phyloP scores from a whole-genome alignment of 352 stramenopile species.

The Pythium dissimile region DNA sequence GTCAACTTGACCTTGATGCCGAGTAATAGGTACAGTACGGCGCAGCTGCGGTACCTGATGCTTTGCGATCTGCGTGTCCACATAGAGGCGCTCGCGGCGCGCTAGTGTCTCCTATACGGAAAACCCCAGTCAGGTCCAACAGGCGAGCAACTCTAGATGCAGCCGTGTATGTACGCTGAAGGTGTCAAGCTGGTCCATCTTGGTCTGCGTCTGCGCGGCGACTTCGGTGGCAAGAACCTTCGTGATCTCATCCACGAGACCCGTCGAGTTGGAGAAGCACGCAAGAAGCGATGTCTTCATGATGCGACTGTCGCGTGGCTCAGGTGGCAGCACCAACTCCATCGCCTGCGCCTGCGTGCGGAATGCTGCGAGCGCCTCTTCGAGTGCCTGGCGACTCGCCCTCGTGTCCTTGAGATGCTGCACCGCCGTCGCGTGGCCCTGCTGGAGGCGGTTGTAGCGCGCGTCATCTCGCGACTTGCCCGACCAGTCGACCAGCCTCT shows the following conservation, averaged over 20 bases:
- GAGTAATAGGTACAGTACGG: no score
- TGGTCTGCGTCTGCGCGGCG: slow-evolving; percentile 27
- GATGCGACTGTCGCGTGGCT: slow-evolving; percentile 16
- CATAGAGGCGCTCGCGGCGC: slow-evolving; percentile 27
- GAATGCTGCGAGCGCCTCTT: slow-evolving; percentile 24
- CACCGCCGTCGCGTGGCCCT: slow-evolving; percentile 20
- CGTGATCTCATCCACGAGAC: slow-evolving; percentile 17
- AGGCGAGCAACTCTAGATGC: no score
- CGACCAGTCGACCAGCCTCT: slow-evolving; percentile 7
- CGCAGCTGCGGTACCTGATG: slow-evolving; percentile 25
- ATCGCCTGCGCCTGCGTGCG: slow-evolving; percentile 9
- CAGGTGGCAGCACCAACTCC: slow-evolving; percentile 15
- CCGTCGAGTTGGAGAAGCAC: slow-evolving; percentile 5
- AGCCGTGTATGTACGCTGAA: slow-evolving; percentile 34
- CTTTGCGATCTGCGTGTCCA: slow-evolving; percentile 27
- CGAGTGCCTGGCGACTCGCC: slow-evolving; percentile 24
- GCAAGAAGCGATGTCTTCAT: slow-evolving; percentile 22
- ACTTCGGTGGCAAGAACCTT: slow-evolving; percentile 25
- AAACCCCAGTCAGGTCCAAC: no score
- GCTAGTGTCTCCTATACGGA: slow-evolving; percentile 26
- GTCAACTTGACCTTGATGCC: neutral
- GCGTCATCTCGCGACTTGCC: slow-evolving; percentile 16
- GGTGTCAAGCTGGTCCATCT: slow-evolving; percentile 28
- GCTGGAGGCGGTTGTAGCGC: slow-evolving; percentile 36
- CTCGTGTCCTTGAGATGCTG: slow-evolving; percentile 31